Conservation (phyloP, 2,329 filamentous ascomycete species). For the Penicillium sp. region DNA sequence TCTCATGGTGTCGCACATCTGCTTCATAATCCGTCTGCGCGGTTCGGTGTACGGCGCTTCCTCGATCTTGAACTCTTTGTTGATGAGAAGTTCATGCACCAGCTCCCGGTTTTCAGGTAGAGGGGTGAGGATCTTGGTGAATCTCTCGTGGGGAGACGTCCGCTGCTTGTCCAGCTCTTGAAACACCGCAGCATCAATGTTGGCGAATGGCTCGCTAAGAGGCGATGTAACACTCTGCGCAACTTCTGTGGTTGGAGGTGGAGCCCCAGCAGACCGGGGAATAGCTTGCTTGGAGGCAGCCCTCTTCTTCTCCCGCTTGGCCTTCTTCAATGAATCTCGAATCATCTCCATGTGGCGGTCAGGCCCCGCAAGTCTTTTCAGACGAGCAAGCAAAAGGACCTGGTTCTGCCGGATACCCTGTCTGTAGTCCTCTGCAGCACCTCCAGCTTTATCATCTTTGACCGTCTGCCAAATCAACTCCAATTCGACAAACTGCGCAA, state of each 20-base stretch:
- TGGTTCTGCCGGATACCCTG: slow-evolving; percentile 66
- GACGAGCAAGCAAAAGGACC: slow-evolving; percentile 59
- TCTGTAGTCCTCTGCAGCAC: slow-evolving; percentile 62
- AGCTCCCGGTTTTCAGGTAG: slow-evolving; percentile 61
- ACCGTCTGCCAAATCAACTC: slow-evolving; percentile 67
- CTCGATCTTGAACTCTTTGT: slow-evolving; percentile 62
- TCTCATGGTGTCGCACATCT: slow-evolving; percentile 59
- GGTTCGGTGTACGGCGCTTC: slow-evolving; percentile 48
- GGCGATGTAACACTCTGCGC: slow-evolving; percentile 41
- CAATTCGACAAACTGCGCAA: slow-evolving; percentile 64
- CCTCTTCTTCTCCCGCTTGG: slow-evolving; percentile 52
- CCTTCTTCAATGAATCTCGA: slow-evolving; percentile 60
- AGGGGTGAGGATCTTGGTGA: slow-evolving; percentile 56
- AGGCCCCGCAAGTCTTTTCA: slow-evolving; percentile 61
- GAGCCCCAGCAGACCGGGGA: slow-evolving; percentile 52
- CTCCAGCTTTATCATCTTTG: slow-evolving; percentile 60
- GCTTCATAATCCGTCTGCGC: slow-evolving; percentile 57
- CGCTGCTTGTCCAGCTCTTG: slow-evolving; percentile 37
- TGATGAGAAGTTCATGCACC: slow-evolving; percentile 63
- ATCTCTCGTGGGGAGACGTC: slow-evolving; percentile 39
- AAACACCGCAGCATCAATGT: slow-evolving; percentile 33
- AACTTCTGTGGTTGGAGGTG: slow-evolving; percentile 32
- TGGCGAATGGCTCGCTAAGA: slow-evolving; percentile 42
- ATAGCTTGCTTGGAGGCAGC: slow-evolving; percentile 56
- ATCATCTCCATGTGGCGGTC: slow-evolving; percentile 61